Conservation (phyloP, 164 flowering plant genomes). For the Litsea cubeba region DNA sequence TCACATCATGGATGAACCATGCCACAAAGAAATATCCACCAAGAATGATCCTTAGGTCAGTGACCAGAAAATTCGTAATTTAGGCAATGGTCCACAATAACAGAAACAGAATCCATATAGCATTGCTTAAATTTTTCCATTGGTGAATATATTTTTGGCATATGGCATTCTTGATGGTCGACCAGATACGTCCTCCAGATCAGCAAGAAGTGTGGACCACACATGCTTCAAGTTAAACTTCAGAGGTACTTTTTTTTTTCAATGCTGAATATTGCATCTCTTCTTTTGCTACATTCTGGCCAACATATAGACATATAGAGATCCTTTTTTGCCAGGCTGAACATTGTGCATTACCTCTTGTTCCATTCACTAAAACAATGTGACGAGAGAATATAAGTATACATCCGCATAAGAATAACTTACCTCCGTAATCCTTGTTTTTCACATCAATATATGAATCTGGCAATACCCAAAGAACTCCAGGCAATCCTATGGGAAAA, state of each 20-base stretch:
- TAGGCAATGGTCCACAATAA: no score
- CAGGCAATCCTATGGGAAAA: conserved; percentile 70
- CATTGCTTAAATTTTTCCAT: no score
- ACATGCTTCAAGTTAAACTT: no score
- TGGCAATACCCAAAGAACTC: conserved; percentile 97
- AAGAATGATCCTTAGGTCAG: neutral
- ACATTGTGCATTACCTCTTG: neutral
- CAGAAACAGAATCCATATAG: no score
- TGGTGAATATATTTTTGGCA: no score
- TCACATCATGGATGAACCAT: neutral
- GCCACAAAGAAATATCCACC: no score
- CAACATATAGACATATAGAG: neutral
- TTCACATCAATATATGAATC: conserved; percentile 95
- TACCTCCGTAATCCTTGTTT: conserved; percentile 99
- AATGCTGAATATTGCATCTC: neutral
- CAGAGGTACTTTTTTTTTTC: neutral
- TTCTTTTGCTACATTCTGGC: neutral
- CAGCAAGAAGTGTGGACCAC: no score
- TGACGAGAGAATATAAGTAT: neutral
- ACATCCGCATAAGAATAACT: neutral
- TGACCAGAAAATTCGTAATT: neutral
- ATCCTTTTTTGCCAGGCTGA: neutral
- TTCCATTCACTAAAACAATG: neutral
- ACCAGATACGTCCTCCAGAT: no score
- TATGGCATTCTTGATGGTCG: no score